Evolutionary conservation across 495 filamentous ascomycete genomes (phyloP).

Genomic region (Mytilinidion resinicola): DNA sequence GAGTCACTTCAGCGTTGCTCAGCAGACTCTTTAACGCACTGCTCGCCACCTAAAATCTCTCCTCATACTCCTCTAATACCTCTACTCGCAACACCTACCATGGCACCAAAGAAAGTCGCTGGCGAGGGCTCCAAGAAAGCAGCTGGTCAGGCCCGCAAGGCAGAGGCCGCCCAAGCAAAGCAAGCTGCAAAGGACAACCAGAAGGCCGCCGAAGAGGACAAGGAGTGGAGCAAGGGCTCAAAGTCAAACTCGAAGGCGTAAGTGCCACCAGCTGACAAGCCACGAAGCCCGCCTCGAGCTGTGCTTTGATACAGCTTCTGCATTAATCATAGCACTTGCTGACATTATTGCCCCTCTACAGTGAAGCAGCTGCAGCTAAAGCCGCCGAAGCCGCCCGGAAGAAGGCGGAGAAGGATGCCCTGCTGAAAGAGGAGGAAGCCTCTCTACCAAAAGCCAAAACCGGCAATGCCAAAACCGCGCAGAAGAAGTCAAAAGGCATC

Average conservation of each 20-base stretch:
- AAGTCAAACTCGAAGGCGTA: constrained; percentile 85
- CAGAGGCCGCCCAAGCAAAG: constrained; percentile 75
- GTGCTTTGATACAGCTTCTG: no score
- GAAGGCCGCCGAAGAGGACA: constrained; percentile 60
- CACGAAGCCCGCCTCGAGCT: no score
- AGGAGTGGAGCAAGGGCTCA: constrained; percentile 76
- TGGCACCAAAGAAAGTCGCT: constrained; percentile 59
- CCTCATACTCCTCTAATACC: not conserved
- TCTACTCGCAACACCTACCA: constrained; percentile 21
- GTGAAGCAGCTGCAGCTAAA: constrained; percentile 78
- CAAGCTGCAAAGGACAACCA: constrained; percentile 63
- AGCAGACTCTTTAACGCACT: no score
- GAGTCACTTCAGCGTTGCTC: no score
- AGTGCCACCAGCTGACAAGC: constrained; percentile 22
- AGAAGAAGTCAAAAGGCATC: constrained; percentile 57
- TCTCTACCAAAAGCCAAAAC: constrained; percentile 54
- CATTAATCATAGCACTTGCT: not conserved
- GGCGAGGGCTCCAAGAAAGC: constrained; percentile 84
- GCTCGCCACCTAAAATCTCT: no score
- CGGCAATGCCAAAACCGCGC: constrained; percentile 53
- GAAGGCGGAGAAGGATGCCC: constrained; percentile 80
- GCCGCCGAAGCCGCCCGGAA: constrained; percentile 78
- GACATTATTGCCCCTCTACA: constrained; percentile 33
- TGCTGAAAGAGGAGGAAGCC: constrained; percentile 77
- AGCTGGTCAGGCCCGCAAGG: constrained; percentile 86